Evolutionary conservation across 352 stramenopile species (phyloP).

Genomic region (Globisporangium parvum): DNA sequence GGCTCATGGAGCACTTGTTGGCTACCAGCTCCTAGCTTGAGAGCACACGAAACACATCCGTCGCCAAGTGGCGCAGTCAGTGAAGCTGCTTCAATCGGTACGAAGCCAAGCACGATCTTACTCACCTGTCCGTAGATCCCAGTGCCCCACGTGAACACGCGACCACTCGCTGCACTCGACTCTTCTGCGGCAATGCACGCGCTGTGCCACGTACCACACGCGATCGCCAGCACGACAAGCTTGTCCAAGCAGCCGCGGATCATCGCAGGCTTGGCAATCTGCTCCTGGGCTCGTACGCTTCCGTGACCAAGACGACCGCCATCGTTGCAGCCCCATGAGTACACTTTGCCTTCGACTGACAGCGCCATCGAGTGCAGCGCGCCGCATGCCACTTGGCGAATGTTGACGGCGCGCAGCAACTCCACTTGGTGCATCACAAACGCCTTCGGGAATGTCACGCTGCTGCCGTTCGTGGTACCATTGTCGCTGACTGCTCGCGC

Average conservation of each 20-base stretch:
- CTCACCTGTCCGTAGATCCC: conserved; percentile 58
- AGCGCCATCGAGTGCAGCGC: conserved; percentile 89
- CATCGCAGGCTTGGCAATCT: conserved; percentile 23
- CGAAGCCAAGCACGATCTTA: too few species aligned
- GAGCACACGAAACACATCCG: neutral
- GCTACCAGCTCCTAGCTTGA: conserved; percentile 41
- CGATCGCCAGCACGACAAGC: conserved; percentile 42
- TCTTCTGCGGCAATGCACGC: conserved; percentile 40
- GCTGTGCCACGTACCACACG: conserved; percentile 72
- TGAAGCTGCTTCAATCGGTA: neutral
- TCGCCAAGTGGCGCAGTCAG: too few species aligned
- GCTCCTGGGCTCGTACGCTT: conserved; percentile 4
- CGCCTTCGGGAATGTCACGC: conserved; percentile 36
- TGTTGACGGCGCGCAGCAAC: conserved; percentile 30
- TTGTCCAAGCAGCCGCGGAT: conserved; percentile 26
- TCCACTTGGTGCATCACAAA: conserved; percentile 56
- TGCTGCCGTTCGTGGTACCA: conserved; percentile 10
- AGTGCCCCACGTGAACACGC: conserved; percentile 68
- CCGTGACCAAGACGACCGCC: conserved; percentile 54
- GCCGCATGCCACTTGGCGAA: conserved; percentile 86
- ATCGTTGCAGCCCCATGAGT: conserved; percentile 93
- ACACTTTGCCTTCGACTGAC: conserved; percentile 82
- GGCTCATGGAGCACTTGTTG: conserved; percentile 43
- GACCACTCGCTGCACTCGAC: conserved; percentile 11
- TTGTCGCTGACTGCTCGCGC: neutral